Conservation (phyloP, 306 rosid species). For the Prunus armeniaca region DNA sequence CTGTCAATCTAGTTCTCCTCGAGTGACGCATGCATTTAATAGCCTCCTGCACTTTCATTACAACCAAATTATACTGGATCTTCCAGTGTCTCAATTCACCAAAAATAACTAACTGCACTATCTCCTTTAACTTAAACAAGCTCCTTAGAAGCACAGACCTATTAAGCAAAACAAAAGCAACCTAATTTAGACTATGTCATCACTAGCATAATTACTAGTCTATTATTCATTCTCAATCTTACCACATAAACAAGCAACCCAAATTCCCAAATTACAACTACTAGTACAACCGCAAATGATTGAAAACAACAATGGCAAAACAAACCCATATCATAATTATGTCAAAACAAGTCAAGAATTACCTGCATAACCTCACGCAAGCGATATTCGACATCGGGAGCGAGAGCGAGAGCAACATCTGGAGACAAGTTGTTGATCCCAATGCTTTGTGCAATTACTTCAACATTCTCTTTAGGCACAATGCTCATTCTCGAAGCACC, state of each 20-base stretch:
- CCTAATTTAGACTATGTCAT: neutral
- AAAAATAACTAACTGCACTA: neutral
- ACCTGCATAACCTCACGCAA: conserved; percentile 98
- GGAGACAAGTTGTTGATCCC: conserved; percentile 78
- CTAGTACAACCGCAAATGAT: neutral
- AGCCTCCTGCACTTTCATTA: conserved; percentile 63
- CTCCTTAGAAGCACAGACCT: no score
- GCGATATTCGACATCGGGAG: conserved; percentile 90
- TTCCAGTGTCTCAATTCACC: neutral
- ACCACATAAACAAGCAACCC: neutral
- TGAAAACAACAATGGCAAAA: neutral
- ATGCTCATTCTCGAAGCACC: conserved; percentile 49
- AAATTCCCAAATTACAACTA: neutral
- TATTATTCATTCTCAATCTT: neutral
- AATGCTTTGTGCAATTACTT: conserved; percentile 83
- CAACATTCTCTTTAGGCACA: conserved; percentile 78
- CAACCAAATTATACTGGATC: neutral
- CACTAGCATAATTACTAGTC: neutral
- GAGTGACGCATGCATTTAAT: conserved; percentile 97
- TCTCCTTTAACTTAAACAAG: neutral
- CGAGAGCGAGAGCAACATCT: conserved; percentile 81
- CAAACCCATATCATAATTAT: neutral
- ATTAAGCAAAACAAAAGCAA: conserved; percentile 2
- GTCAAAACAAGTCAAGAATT: neutral
- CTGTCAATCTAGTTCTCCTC: conserved; percentile 61